Conservation (phyloP, 2,329 filamentous ascomycete species). For the Exserohilum turcica region DNA sequence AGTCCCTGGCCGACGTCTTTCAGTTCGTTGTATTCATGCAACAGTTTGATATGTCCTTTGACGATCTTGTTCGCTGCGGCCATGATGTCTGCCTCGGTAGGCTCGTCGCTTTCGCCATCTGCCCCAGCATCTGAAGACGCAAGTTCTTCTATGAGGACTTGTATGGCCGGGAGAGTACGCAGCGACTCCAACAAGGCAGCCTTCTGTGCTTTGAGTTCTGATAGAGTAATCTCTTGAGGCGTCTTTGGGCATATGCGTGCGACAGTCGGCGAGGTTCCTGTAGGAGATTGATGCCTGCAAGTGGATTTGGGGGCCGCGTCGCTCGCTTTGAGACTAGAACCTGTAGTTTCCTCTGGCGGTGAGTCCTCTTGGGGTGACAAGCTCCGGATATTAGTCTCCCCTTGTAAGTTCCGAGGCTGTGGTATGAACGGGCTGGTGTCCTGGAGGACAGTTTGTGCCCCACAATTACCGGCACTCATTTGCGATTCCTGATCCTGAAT, state of each 20-base stretch:
- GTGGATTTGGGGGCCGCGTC: not conserved
- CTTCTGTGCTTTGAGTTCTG: constrained; percentile 53
- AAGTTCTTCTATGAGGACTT: constrained; percentile 42
- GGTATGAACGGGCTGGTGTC: not conserved
- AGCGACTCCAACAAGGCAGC: constrained; percentile 42
- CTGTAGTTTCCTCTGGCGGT: not conserved
- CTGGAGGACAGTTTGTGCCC: not conserved
- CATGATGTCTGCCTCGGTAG: constrained; percentile 41
- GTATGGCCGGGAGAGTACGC: constrained; percentile 34
- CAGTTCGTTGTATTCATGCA: constrained; percentile 74
- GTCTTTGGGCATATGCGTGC: constrained; percentile 24
- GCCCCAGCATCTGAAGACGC: constrained; percentile 24
- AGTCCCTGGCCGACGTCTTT: constrained; percentile 70
- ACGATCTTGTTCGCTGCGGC: constrained; percentile 59
- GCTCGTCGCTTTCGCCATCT: constrained; percentile 25
- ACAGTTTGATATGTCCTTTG: constrained; percentile 65
- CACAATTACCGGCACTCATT: not conserved
- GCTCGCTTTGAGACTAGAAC: not conserved
- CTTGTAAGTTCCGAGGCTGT: not conserved
- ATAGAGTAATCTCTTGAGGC: constrained; percentile 55
- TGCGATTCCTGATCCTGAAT: not conserved
- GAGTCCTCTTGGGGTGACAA: not conserved
- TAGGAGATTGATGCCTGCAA: not conserved
- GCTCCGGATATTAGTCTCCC: not conserved
- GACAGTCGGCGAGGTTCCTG: not conserved